Percentiles rank a stretch among this genome's conserved stretches.
These are phyloP conservation scores for Prunus salicina DNA, from an alignment of 306 rosid genomes.

Conservation along the genomic window DNA sequence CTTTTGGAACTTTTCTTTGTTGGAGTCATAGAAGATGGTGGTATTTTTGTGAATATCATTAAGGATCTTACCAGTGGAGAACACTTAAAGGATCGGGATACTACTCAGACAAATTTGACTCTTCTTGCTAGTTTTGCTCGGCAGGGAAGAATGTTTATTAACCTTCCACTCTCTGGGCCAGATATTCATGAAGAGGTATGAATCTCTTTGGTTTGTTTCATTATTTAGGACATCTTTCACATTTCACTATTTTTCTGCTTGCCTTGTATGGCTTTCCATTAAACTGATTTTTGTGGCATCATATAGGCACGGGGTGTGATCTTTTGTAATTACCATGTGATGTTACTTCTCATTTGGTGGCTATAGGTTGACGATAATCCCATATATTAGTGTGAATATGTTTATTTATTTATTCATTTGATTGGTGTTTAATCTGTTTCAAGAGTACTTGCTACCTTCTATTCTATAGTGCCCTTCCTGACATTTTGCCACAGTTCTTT, in stretches of 20 bases:
- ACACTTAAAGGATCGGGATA: conserved; percentile 88
- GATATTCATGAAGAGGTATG: conserved; percentile 84
- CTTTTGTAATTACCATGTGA: conserved; percentile 2
- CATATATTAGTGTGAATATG: neutral
- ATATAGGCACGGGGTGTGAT: neutral
- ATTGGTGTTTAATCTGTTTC: conserved; percentile 12
- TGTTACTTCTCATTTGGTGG: neutral
- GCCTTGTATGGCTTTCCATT: neutral
- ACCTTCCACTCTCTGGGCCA: conserved; percentile 71
- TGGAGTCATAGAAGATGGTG: conserved; percentile 85
- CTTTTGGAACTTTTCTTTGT: conserved; percentile 89
- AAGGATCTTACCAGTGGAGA: conserved; percentile 89
- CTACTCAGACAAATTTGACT: conserved; percentile 91
- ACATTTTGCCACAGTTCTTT: conserved; percentile 64
- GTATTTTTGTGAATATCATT: conserved; percentile 69
- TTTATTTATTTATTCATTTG: neutral
- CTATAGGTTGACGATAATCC: neutral
- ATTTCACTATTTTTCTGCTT: neutral
- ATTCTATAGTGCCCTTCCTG: conserved; percentile 31
- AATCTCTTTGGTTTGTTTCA: conserved; percentile 7
- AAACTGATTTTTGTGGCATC: neutral
- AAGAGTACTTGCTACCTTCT: conserved; percentile 16
- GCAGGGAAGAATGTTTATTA: conserved; percentile 89
- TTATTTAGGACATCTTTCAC: neutral
- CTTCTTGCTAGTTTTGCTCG: conserved; percentile 99